Conservation (phyloP, 495 filamentous ascomycete species). For the Pseudomonodictys pantanalensis region DNA sequence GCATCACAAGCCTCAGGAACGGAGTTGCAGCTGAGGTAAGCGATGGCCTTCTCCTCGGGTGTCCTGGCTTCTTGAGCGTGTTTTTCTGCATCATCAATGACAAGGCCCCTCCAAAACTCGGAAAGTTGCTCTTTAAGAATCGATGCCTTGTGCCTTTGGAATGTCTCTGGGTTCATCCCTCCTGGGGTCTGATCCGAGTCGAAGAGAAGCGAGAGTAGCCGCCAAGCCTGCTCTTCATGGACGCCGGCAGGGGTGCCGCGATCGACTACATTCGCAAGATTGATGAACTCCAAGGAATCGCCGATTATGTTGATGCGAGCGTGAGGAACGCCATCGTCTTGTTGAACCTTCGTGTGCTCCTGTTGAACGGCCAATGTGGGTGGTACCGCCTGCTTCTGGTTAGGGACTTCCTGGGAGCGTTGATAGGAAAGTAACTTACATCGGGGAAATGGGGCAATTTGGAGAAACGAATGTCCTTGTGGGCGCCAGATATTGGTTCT, state of each 20-base stretch:
- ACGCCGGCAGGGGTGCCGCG: constrained; percentile 31
- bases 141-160: constrained; percentile 46
- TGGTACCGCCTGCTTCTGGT: constrained; percentile 37
- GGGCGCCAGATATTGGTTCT: constrained; percentile 43
- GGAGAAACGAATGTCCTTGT: constrained; percentile 53
- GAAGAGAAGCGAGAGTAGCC: constrained; percentile 80
- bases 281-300: constrained; percentile 39
- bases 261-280: constrained; percentile 38
- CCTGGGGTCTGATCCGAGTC: constrained; percentile 58
- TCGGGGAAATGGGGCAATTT: constrained; percentile 45
- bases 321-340: constrained; percentile 48
- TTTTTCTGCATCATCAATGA: constrained; percentile 53
- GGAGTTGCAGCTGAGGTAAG: constrained; percentile 71
- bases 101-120: constrained; percentile 60
- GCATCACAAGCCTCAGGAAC: constrained; percentile 76
- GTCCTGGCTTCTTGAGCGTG: constrained; percentile 52
- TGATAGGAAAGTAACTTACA: constrained; percentile 39
- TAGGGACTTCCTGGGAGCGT: constrained; percentile 20
- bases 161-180: constrained; percentile 52
- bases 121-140: constrained; percentile 55
- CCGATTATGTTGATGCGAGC: constrained; percentile 40
- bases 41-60: constrained; percentile 79
- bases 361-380: constrained; percentile 47
- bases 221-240: constrained; percentile 66
- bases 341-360: constrained; percentile 39